phyloP scores from a whole-genome alignment of 768 basidiomycete species.

The Tylopilus balloui region DNA sequence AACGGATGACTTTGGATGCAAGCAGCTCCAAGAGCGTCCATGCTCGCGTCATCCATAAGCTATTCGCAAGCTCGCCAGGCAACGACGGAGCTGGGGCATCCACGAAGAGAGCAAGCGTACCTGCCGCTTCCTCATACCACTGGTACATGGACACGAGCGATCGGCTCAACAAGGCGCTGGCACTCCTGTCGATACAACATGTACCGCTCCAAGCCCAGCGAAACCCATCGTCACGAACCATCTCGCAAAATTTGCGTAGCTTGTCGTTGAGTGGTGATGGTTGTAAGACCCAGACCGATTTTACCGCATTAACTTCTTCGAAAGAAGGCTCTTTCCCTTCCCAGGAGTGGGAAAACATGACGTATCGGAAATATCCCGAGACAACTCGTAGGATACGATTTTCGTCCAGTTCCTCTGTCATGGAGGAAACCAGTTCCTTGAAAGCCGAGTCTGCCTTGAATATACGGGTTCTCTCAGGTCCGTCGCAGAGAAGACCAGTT shows the following conservation, averaged over 20 bases:
- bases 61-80: background rate
- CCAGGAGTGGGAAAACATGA: conserved; percentile 15
- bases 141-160: background rate
- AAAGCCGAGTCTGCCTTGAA: background rate
- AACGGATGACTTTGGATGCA: conserved; percentile 1
- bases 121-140: background rate
- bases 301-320: background rate
- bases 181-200: background rate
- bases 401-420: background rate
- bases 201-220: background rate
- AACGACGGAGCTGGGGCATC: background rate
- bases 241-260: background rate
- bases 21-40: conserved; percentile 9
- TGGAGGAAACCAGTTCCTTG: background rate
- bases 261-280: background rate
- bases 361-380: conserved; percentile 10
- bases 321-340: background rate
- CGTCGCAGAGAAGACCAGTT: background rate
- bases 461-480: background rate
- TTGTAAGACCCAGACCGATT: background rate
- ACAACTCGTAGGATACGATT: background rate
- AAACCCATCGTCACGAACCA: background rate
- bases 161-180: background rate
- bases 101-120: background rate
- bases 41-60: background rate